Conservation (phyloP, 805 yeast species). For the Candida ortonii region DNA sequence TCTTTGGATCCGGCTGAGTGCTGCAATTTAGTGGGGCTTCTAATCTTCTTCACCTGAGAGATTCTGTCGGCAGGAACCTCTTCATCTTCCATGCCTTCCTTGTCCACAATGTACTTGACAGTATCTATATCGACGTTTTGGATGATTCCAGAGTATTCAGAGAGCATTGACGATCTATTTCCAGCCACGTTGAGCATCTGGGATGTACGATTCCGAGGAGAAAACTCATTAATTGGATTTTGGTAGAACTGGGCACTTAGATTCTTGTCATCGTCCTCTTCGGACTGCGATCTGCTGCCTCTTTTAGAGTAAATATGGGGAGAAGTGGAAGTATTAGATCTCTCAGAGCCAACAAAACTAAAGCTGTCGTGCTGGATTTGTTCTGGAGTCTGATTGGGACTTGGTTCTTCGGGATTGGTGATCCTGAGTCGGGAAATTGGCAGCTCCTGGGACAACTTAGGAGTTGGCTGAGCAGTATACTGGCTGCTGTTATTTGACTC, state of each 20-base stretch:
- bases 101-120: slow-evolving; percentile 31
- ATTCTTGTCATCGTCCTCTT: too few relatives aligned
- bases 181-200: slow-evolving; percentile 17
- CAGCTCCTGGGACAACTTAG: background rate
- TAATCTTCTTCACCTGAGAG: slow-evolving; percentile 21
- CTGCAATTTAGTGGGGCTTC: slow-evolving; percentile 13
- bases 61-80: slow-evolving; percentile 15
- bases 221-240: too few relatives aligned
- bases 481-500: too few relatives aligned
- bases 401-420: slow-evolving; percentile 1
- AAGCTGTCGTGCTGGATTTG: too few relatives aligned
- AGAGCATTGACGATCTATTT: slow-evolving; percentile 31
- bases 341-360: too few relatives aligned
- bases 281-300: too few relatives aligned
- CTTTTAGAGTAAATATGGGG: too few relatives aligned
- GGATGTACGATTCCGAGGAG: slow-evolving; percentile 6
- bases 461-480: too few relatives aligned
- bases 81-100: slow-evolving; percentile 11
- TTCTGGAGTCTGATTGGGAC: too few relatives aligned
- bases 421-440: background rate
- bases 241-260: too few relatives aligned
- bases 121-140: slow-evolving; percentile 36
- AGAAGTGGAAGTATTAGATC: too few relatives aligned
- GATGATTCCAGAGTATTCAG: slow-evolving; percentile 38
- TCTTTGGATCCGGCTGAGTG: slow-evolving; percentile 16